Evolutionary conservation across 2,329 filamentous ascomycete species (phyloP), one percentile per base, ranked within the genome.

Genomic region (Stylonectria norvegica): DNA sequence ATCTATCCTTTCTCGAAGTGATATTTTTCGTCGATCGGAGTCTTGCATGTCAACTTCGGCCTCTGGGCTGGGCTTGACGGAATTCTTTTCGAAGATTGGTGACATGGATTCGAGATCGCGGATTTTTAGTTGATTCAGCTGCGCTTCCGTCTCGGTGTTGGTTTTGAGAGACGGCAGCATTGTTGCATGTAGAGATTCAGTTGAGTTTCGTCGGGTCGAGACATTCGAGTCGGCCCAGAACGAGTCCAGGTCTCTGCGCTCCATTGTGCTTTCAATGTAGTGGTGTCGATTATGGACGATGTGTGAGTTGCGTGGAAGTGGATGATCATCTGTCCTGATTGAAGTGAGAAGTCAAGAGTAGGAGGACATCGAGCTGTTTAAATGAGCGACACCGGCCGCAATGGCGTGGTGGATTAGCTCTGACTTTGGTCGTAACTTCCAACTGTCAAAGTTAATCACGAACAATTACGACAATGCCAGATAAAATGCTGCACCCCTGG

Each of bases 1-100:
- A 32, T 71, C 64, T 18, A 79, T 60, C 4, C 76, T 64, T 39
- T 71, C 55, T 38, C 66, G 65, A 15, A 76, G 41, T 4, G 61
- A 53, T 2, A 75, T 51, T 36, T 62, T 67, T 4, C 45, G 47
- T 10, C 51, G 47, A 10, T 49, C 43, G 4, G 53, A 45, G 9
- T 44, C 56, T 51, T 43, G 50, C 18, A 49, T 42, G 36, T 55
- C 54, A 20, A 53, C 33, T 18, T 16, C 34, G 20, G 20, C 32
- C 23, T 22, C 44, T 3, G 29, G 30, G 4, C 18, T n/a, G 5
- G n/a, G 17, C 1, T 34, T 42, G 7, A 37, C 37, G 20, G 22
- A 40, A 2, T 29, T 37, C 23, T 46, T 51, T 35, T 53, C 48
- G 16, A 9, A 4, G 2, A 48, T 40, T 12, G 44, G 18, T 4